Evolutionary conservation across 768 basidiomycete genomes (phyloP), one percentile per base, ranked within the genome.

Genomic region (Leccinum disarticulatum): DNA sequence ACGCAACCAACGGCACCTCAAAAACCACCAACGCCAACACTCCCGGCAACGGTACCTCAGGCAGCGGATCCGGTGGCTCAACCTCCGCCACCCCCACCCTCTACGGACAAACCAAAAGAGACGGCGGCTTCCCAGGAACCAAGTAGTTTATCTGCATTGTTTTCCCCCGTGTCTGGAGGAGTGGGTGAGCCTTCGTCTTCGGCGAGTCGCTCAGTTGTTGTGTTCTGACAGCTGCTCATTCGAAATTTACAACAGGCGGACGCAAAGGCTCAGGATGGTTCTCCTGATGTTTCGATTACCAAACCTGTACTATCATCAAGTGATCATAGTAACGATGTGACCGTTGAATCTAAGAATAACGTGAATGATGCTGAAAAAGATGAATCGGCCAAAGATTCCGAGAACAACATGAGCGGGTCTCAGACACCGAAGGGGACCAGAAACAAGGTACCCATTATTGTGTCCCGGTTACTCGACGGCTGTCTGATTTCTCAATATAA

Each of bases 211-310:
- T 57, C 28, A 43, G 54, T 46, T 52, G 41, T 48, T 61, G 31
- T 58, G 49, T 70, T 73, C 72, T 73, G 56, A 73, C 72, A 54
- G 47, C 19, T 58, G 60, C 72, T 73, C 68, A 74, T 73, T 62
- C 59, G 53, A 53, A 60, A 66, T 59, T 35, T 17, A 33, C 35
- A 25, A 63, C 60, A 73, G 72, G 64, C 6, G 66, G 61, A 51
- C 1, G 31, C 53, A 17, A 4, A 14, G 6, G n/a, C 31, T 31
- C 31, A 33, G 4, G 5, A n/a, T 60, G 33, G 41, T 52, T 60
- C 55, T 57, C 9, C 25, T 66, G 59, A 62, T 67, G 61, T 52
- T 55, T 58, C 43, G 56, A 60, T 54, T 68, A 59, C 13, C 54
- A 55, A 62, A 47, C 59, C 47, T 71, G 68, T 72, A 73, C 71